Base-by-base conservation (phyloP, 2,329 filamentous ascomycete genomes). In the Ophiostoma sp. region DNA sequence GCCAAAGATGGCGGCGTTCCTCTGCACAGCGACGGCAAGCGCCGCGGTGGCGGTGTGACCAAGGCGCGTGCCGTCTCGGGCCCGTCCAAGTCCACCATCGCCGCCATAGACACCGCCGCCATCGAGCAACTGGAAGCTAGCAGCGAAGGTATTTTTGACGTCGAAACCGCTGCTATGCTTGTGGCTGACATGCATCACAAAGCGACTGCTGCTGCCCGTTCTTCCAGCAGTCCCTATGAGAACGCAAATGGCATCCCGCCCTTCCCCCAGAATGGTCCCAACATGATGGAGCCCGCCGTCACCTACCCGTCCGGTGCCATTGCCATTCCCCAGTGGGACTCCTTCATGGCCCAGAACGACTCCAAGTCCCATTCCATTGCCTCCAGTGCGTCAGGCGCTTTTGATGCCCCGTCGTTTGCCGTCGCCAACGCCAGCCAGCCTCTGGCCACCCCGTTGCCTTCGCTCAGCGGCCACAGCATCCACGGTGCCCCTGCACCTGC, bases 111-210 rank as follows among this genome's bases (percentile, higher is more conserved):
- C 80, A 91, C 94, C 68, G 91, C 93, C 64, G 92, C 93, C 72
- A 85, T 98, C 78, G 95, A 98, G 84, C 94, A 98, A 83, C 94
- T 98, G 80, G 94, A 97, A 83, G 93, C 92, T 79, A 93, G 91
- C 84, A 93, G 91, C 82, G 95, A 98, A 82, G 92, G 91, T 81
- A 92, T 95, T 84, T 95, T 98, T 80, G 96, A 98, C 82, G 92
- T 98, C 80, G 95, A 99, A 87, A 94, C 95, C 79, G 96, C 96
- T 78, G 96, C 96, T 78, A 98, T 98, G 94, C 90, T 99, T 82
- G 97, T 99, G 86, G 96, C 95, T 81, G 95, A 98, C 84, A 92
- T 98, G 81, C 95, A 97, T 84, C 94, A 98, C 86, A 98, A 98
- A 86, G 95, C 87, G 79, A 95, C 95, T 59, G 86, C 87, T 45